These are phyloP conservation scores for Monosporascus sp. DNA, from an alignment of 2,329 filamentous ascomycete genomes.

Conservation along the genomic window DNA sequence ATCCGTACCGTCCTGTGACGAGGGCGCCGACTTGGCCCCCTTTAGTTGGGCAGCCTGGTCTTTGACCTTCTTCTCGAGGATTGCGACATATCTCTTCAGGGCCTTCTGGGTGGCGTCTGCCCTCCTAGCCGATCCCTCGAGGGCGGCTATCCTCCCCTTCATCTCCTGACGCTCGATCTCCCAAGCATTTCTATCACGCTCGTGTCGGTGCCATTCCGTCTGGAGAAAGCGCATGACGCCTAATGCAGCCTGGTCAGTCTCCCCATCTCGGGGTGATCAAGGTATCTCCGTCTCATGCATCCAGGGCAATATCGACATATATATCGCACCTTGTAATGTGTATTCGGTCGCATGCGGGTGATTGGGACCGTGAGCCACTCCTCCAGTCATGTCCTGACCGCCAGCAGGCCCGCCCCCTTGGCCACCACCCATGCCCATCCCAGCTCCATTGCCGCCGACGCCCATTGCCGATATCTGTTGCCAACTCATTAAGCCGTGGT, in stretches of 20 bases:
- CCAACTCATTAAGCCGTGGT: slow-evolving; percentile 28
- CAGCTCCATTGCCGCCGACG: slow-evolving; percentile 29
- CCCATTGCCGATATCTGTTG: slow-evolving; percentile 35
- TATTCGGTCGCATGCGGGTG: slow-evolving; percentile 58
- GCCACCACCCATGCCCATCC: slow-evolving; percentile 36
- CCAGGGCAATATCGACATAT: not conserved
- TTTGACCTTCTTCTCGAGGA: slow-evolving; percentile 83
- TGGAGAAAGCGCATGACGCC: slow-evolving; percentile 99
- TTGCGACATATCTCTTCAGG: slow-evolving; percentile 81
- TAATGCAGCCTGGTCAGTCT: slow-evolving; percentile 28
- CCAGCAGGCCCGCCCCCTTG: slow-evolving; percentile 35
- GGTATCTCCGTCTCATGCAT: too few species aligned
- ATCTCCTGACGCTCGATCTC: slow-evolving; percentile 99
- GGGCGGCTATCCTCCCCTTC: slow-evolving; percentile 91
- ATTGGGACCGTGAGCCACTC: slow-evolving; percentile 36
- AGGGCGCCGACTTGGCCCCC: slow-evolving; percentile 33
- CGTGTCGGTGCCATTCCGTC: slow-evolving; percentile 97
- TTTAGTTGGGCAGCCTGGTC: slow-evolving; percentile 72
- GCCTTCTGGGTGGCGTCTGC: slow-evolving; percentile 86
- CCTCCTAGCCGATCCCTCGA: slow-evolving; percentile 84
- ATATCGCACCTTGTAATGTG: slow-evolving; percentile 47
- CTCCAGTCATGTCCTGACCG: slow-evolving; percentile 33
- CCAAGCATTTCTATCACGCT: slow-evolving; percentile 96
- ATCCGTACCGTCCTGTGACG: slow-evolving; percentile 36
- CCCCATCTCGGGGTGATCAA: slow-evolving; percentile 2